Evolutionary conservation across 2,329 filamentous ascomycete species (phyloP).

Genomic region (Claviceps maximensis): DNA sequence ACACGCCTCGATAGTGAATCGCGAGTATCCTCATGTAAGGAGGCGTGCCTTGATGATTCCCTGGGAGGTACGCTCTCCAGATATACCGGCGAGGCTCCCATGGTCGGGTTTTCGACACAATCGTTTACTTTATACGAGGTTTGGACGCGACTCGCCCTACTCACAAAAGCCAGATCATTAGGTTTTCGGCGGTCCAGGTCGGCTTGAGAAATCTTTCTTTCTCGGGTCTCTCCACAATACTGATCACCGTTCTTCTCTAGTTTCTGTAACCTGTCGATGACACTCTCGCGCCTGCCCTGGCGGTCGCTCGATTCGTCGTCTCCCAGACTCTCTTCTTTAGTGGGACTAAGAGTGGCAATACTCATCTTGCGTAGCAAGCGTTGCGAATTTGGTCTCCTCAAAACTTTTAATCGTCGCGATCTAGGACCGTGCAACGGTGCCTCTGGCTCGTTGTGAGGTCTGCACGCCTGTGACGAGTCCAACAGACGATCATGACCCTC

Average conservation of each 20-base stretch:
- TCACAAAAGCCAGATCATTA: neutral
- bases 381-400: conserved; percentile 12
- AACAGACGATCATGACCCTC: neutral
- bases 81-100: conserved; percentile 2
- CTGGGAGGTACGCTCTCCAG: conserved; percentile 9
- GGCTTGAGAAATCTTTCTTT: neutral
- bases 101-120: neutral
- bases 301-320: conserved; percentile 7
- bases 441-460: conserved; percentile 23
- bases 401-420: conserved; percentile 11
- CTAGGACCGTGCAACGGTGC: conserved; percentile 18
- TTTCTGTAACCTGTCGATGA: conserved; percentile 1
- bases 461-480: conserved; percentile 8
- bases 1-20: neutral
- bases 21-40: neutral
- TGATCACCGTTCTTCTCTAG: neutral
- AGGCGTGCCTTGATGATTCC: conserved; percentile 8
- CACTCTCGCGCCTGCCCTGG: neutral
- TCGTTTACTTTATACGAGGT: neutral
- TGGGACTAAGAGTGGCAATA: conserved; percentile 17
- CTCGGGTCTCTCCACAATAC: neutral
- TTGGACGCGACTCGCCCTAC: neutral
- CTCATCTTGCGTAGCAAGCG: conserved; percentile 13
- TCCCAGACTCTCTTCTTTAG: conserved; percentile 17
- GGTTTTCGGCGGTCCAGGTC: neutral